Evolutionary conservation across 108 stramenopile species (phyloP), one percentile per base, ranked within the genome.

Genomic region (Schizochytrium sp.): DNA sequence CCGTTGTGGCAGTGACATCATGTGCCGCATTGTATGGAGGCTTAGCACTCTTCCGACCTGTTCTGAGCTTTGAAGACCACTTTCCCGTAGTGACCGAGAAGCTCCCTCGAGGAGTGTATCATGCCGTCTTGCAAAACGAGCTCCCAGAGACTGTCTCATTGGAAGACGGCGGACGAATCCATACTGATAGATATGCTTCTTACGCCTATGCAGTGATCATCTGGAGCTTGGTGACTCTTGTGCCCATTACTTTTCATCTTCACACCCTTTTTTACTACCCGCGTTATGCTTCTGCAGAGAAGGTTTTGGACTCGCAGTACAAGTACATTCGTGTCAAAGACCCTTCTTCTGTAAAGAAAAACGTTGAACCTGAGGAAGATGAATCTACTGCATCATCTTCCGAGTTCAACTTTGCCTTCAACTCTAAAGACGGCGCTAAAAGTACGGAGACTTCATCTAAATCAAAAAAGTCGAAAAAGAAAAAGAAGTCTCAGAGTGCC

Each of bases 291-390:
- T 17, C 76, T 10, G 28, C 47, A 1, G 76, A 83, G 40, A 83
- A 83, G 76, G 76, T 83, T 0, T 53, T 83, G 38, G 76, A 83
- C 28, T 55, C 50, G 17, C 50, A 83, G 53, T 83, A 83, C 76
- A 49, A 83, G 76, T 55, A 83, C 13, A 40, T 83, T 17, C 50
- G 50, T 0, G 50, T 55, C 28, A n/a, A 17, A 0, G 59, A 60
- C 59, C n/a, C 59, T 19, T n/a, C 59, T n/a, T 17, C 17, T 19
- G 59, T 19, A 60, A n/a, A 60, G 19, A n/a, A 60, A n/a, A 17
- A 60, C 19, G 59, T 19, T n/a, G 59, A 17, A n/a, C 19, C 59
- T n/a, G 59, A 60, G 19, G 59, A 60, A n/a, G 59, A 60, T 17
- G 19, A 17, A 60, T n/a, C 59, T 19, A 17, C n/a, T 60, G 59